These are phyloP conservation scores for Pyricularia sp. DNA, from an alignment of 2,329 filamentous ascomycete species.

Conservation along the genomic window DNA sequence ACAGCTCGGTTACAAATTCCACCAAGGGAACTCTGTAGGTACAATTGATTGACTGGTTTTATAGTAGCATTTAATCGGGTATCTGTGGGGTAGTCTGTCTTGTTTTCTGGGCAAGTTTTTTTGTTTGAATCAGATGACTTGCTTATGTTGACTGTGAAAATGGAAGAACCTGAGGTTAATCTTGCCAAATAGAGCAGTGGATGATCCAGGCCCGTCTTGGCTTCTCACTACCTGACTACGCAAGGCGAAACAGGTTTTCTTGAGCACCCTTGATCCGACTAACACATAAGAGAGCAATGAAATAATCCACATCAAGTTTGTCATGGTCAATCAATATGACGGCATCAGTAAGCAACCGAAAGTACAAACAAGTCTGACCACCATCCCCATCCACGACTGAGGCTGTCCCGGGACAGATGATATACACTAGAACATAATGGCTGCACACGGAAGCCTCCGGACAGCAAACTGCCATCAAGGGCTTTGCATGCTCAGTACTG, in stretches of 20 bases:
- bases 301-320: not conserved
- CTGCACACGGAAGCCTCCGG: not conserved
- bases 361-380: not conserved
- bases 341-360: not conserved
- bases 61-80: not conserved
- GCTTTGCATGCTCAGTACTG: not conserved
- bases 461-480: not conserved
- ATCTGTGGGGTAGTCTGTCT: not conserved
- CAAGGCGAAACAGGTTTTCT: not conserved
- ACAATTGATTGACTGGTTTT: not conserved
- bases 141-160: not conserved
- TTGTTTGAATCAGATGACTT: not conserved
- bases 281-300: not conserved
- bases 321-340: not conserved
- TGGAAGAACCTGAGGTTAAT: not conserved
- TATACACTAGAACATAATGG: not conserved
- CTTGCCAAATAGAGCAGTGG: not conserved
- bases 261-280: not conserved
- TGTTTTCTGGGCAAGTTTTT: not conserved
- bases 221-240: not conserved
- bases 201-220: not conserved
- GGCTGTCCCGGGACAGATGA: too few relatives aligned
- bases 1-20: not conserved
- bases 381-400: not conserved
- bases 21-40: not conserved